A percentile compares a stretch with the other conserved stretches of the same genome.
Conservation (phyloP, 225 moss, liverwort and hornwort species). For the Sphagnum contortum region DNA sequence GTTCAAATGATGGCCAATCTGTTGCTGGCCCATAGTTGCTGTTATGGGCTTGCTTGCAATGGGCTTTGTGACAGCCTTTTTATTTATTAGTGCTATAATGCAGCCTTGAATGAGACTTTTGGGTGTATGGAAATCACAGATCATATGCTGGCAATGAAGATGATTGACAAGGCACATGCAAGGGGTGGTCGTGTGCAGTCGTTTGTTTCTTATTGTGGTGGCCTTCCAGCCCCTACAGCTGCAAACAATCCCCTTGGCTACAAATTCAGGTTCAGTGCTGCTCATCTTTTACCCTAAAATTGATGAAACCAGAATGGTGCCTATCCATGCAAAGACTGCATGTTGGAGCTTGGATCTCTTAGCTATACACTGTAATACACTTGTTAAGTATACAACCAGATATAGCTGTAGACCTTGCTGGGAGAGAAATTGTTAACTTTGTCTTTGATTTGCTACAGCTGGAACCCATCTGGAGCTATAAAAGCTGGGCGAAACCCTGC, state of each 20-base stretch:
- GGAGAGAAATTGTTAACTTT: background rate
- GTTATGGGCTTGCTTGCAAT: no score
- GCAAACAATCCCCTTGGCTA: conserved; percentile 94
- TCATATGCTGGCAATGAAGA: conserved; percentile 99
- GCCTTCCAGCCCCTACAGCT: conserved; percentile 84
- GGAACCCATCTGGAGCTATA: conserved; percentile 94
- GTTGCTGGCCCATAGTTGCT: no score
- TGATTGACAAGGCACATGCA: conserved; percentile 77
- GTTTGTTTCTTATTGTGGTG: conserved; percentile 86
- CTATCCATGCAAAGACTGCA: background rate
- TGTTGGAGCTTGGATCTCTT: background rate
- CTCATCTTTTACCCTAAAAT: background rate
- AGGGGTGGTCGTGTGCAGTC: conserved; percentile 68
- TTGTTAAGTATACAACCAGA: no score
- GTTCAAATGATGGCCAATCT: no score
- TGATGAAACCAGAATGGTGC: background rate
- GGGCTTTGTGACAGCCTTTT: no score
- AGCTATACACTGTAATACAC: no score
- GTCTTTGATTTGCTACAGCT: conserved; percentile 28
- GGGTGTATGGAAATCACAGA: conserved; percentile 23
- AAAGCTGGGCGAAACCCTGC: conserved; percentile 88
- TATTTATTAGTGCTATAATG: no score
- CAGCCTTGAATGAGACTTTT: no score
- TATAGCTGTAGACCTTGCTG: no score
- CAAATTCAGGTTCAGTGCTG: conserved; percentile 62